Percentiles rank a stretch among this genome's conserved stretches.
Conservation (phyloP, 306 rosid genomes). For the Corylus americana region DNA sequence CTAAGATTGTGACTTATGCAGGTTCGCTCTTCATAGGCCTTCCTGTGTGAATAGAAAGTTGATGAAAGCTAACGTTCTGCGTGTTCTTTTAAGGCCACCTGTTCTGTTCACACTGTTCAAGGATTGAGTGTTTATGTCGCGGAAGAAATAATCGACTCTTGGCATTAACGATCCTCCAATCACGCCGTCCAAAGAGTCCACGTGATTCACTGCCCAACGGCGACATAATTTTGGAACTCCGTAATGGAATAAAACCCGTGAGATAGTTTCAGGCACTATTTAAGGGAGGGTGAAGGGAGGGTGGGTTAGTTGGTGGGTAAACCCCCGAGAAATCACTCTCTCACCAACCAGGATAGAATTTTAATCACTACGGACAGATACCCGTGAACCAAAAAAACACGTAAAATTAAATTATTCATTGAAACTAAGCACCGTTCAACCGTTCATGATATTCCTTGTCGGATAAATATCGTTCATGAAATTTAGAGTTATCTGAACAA, state of each 20-base stretch:
- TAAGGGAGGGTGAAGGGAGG: not conserved
- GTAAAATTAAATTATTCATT: conserved; percentile 19
- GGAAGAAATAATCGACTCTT: not conserved
- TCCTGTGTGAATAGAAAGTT: too few species aligned
- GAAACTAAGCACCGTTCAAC: not conserved
- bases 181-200: not conserved
- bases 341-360: conserved; percentile 14
- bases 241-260: conserved; percentile 27
- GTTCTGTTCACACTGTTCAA: too few species aligned
- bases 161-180: not conserved
- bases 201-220: conserved; percentile 22
- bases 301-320: conserved; percentile 32
- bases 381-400: conserved; percentile 46
- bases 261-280: not conserved
- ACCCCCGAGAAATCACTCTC: conserved; percentile 4
- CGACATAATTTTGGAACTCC: not conserved
- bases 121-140: too few species aligned
- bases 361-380: conserved; percentile 19
- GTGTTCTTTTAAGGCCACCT: too few species aligned
- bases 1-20: too few species aligned
- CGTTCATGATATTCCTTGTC: not conserved
- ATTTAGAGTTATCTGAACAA: not conserved
- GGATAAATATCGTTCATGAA: not conserved
- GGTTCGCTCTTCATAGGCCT: too few species aligned
- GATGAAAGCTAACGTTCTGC: too few species aligned